Percentiles rank a stretch among this genome's conserved stretches.
Evolutionary conservation across 2,329 filamentous ascomycete genomes (phyloP).

Genomic region (Fusarium zealandicum): DNA sequence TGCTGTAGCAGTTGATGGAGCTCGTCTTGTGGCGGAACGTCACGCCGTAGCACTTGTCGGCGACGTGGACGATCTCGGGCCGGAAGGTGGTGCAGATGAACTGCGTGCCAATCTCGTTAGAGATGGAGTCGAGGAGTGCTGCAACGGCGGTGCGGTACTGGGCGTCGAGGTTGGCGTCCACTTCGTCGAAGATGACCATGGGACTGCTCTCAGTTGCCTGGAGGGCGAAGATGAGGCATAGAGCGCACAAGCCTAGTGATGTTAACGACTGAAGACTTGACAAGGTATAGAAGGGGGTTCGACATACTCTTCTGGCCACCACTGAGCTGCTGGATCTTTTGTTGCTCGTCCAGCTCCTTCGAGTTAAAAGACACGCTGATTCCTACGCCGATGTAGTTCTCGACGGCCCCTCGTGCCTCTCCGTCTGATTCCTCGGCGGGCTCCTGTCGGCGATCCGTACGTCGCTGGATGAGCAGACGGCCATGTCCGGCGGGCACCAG

Average conservation of each 20-base stretch:
- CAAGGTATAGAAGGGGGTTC: neutral
- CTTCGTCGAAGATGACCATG: constrained; percentile 99
- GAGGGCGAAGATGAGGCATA: constrained; percentile 99
- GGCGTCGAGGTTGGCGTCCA: constrained; percentile 96
- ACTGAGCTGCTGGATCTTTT: constrained; percentile 95
- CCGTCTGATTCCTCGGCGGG: constrained; percentile 67
- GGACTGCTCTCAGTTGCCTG: constrained; percentile 96
- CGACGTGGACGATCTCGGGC: constrained; percentile 93
- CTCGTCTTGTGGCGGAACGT: constrained; percentile 94
- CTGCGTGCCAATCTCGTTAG: constrained; percentile 70
- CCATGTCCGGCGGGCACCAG: constrained; percentile 94
- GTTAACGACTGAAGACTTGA: constrained; percentile 1
- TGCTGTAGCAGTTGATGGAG: constrained; percentile 87
- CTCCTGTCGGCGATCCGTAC: constrained; percentile 74
- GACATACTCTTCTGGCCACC: constrained; percentile 94
- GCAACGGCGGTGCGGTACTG: constrained; percentile 98
- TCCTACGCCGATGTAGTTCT: constrained; percentile 95
- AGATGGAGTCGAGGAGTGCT: constrained; percentile 82
- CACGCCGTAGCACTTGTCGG: constrained; percentile 97
- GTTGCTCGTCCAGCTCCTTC: constrained; percentile 93
- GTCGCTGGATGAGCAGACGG: constrained; percentile 89
- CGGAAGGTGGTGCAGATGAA: constrained; percentile 99
- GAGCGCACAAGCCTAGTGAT: constrained; percentile 79
- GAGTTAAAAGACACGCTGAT: constrained; percentile 99
- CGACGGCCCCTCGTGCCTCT: constrained; percentile 75